phyloP scores from a whole-genome alignment of 1,284 basidiomycete species.

The Cryptococcus sp. region DNA sequence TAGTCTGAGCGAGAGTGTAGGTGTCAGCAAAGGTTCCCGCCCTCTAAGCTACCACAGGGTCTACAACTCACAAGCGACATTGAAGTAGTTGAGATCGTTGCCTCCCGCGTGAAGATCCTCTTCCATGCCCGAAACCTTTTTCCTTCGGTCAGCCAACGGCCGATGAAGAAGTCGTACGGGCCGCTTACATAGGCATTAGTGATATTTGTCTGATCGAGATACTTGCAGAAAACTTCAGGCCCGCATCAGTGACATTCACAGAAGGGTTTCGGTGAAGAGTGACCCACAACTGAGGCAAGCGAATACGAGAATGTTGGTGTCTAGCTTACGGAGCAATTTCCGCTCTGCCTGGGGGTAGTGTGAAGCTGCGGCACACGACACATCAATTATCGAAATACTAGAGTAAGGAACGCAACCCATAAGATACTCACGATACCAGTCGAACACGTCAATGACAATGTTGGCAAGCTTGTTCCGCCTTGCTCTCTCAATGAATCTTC shows the following conservation, averaged over 20 bases:
- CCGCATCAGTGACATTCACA: neutral
- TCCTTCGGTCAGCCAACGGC: neutral
- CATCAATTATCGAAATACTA: neutral
- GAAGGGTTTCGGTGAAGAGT: neutral
- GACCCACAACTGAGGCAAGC: slow-evolving; percentile 24
- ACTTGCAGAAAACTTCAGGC: slow-evolving; percentile 9
- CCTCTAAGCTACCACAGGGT: no score
- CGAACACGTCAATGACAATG: slow-evolving; percentile 55
- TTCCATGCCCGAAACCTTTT: slow-evolving; percentile 58
- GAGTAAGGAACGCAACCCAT: neutral
- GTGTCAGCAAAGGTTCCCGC: neutral
- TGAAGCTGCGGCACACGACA: slow-evolving; percentile 4
- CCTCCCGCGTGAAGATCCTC: slow-evolving; percentile 54
- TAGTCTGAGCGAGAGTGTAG: slow-evolving; percentile 5
- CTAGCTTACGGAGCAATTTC: slow-evolving; percentile 39
- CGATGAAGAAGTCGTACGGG: neutral
- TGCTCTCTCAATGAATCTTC: neutral
- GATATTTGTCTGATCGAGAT: slow-evolving; percentile 12
- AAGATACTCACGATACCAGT: slow-evolving; percentile 34
- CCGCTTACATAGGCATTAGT: slow-evolving; percentile 10
- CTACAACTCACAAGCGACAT: neutral
- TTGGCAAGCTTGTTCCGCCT: slow-evolving; percentile 53
- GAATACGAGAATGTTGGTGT: slow-evolving; percentile 38
- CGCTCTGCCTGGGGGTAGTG: slow-evolving; percentile 14
- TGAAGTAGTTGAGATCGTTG: slow-evolving; percentile 32